These are phyloP conservation scores for Tetrahymena elliotti DNA, from an alignment of 73 alveolate species.

Conservation along the genomic window DNA sequence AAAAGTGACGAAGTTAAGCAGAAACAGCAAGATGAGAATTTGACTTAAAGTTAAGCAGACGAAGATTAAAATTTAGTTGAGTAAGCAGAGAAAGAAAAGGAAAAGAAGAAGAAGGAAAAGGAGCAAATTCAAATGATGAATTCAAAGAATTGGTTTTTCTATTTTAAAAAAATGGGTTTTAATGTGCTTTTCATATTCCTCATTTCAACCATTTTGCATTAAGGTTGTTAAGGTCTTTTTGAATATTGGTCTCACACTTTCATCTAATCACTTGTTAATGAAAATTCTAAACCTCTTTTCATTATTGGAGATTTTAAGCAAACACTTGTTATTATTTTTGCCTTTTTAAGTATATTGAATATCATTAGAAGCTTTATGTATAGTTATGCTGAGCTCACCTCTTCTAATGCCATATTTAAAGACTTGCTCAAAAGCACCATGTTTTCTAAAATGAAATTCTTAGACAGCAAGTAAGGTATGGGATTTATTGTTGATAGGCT, in stretches of 20 bases:
- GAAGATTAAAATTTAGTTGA: background rate
- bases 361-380: conserved; percentile 27
- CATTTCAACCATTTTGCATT: conserved; percentile 1
- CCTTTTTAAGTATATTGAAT: background rate
- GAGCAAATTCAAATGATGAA: background rate
- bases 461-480: background rate
- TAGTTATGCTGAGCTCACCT: conserved; percentile 9
- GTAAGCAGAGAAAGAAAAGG: conserved; percentile 11
- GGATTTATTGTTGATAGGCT: background rate
- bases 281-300: background rate
- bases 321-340: background rate
- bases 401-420: conserved; percentile 20
- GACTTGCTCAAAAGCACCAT: conserved; percentile 1
- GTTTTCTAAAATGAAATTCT: background rate
- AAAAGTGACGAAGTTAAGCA: conserved; percentile 3
- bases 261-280: conserved; percentile 5
- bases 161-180: conserved; percentile 18
- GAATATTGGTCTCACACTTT: conserved; percentile 21
- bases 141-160: conserved; percentile 8
- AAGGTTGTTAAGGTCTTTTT: conserved; percentile 16
- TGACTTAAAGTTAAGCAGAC: conserved; percentile 1
- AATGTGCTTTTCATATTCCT: background rate
- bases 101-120: conserved; percentile 18
- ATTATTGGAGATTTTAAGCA: background rate
- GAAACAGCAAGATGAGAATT: background rate